Evolutionary conservation across 2,329 filamentous ascomycete genomes (phyloP).

Genomic region (Beauveria rudraprayagi): DNA sequence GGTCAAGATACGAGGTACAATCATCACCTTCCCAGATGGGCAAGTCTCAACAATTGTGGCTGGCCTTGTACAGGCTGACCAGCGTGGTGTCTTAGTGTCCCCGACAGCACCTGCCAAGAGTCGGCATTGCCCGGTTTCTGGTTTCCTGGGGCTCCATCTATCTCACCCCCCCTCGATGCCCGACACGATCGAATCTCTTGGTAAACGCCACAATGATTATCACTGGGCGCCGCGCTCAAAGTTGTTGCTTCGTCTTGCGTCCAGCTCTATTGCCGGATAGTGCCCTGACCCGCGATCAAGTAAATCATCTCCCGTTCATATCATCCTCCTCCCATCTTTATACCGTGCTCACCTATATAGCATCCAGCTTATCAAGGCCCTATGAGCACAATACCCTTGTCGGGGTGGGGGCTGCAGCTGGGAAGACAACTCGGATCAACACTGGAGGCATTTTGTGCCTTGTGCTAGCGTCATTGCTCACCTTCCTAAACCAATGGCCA

Average conservation of each 20-base stretch:
- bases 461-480: slow-evolving; percentile 6
- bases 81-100: neutral
- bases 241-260: neutral
- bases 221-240: neutral
- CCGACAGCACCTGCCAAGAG: neutral
- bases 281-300: neutral
- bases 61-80: neutral
- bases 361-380: neutral
- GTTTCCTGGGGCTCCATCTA: neutral
- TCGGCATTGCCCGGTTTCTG: neutral
- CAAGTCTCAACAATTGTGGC: neutral
- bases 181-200: neutral
- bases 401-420: neutral
- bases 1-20: neutral
- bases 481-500: slow-evolving; percentile 4
- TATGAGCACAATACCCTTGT: neutral
- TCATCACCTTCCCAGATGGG: slow-evolving; percentile 2
- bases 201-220: neutral
- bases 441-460: neutral
- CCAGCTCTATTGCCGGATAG: too few species aligned
- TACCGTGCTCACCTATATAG: neutral
- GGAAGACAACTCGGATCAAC: neutral
- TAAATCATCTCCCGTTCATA: neutral
- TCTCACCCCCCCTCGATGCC: neutral
- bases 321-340: neutral